Evolutionary conservation across 768 basidiomycete species (phyloP).

Genomic region (Fistulinella prunicolor): DNA sequence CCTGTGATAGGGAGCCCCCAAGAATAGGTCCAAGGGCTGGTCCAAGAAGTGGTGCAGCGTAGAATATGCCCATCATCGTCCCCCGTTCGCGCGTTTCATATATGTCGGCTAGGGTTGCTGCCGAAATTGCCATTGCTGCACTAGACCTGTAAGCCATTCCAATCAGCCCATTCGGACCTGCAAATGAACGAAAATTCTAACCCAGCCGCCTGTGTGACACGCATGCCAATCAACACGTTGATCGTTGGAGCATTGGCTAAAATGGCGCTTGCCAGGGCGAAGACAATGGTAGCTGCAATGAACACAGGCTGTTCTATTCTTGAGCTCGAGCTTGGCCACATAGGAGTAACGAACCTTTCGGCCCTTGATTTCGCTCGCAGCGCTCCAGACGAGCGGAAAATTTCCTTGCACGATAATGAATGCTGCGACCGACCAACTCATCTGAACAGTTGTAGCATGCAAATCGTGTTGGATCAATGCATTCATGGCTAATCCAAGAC

Average conservation of each 20-base stretch:
- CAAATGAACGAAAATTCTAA: conserved; percentile 27
- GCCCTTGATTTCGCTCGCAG: conserved; percentile 72
- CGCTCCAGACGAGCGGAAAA: conserved; percentile 65
- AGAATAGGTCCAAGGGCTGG: conserved; percentile 69
- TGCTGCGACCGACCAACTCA: conserved; percentile 66
- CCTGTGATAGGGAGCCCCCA: conserved; percentile 65
- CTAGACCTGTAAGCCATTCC: conserved; percentile 44
- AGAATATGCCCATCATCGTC: conserved; percentile 78
- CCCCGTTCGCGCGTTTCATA: conserved; percentile 75
- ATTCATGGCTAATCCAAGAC: conserved; percentile 52
- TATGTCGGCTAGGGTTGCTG: conserved; percentile 75
- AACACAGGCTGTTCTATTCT: conserved; percentile 46
- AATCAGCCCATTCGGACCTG: conserved; percentile 2
- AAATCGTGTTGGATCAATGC: conserved; percentile 56
- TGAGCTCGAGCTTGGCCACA: neutral
- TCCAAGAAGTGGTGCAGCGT: conserved; percentile 75
- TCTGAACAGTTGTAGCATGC: conserved; percentile 55
- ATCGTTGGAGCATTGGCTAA: conserved; percentile 56
- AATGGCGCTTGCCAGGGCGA: conserved; percentile 52
- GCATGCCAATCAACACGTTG: conserved; percentile 59
- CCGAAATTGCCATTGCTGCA: conserved; percentile 69
- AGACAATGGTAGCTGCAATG: conserved; percentile 48
- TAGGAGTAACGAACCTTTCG: conserved; percentile 48
- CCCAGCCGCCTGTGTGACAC: conserved; percentile 67
- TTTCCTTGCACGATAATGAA: conserved; percentile 73